A percentile compares a stretch with the other conserved stretches of the same genome.
Conservation (phyloP, 2,329 filamentous ascomycete species). For the Onygena corvina region DNA sequence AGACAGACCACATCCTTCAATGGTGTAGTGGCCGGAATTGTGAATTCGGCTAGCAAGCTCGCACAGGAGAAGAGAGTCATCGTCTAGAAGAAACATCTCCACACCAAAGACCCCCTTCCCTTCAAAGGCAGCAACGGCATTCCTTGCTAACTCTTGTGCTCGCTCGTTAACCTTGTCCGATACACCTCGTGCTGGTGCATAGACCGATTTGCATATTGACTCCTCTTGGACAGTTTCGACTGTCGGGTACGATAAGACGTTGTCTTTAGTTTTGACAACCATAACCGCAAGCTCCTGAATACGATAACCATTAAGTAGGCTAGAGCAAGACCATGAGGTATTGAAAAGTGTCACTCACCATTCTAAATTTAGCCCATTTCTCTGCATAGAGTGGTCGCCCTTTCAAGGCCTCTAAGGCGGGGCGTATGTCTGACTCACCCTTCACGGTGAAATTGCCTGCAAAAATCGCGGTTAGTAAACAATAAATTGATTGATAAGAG, state of each 20-base stretch:
- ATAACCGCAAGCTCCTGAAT: slow-evolving; percentile 71
- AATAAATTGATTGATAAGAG: not conserved
- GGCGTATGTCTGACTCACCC: slow-evolving; percentile 46
- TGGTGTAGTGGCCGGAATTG: slow-evolving; percentile 91
- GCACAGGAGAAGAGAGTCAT: slow-evolving; percentile 65
- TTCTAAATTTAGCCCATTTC: slow-evolving; percentile 72
- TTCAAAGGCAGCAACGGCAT: slow-evolving; percentile 66
- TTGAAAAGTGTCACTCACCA: slow-evolving; percentile 33
- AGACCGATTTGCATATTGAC: slow-evolving; percentile 87
- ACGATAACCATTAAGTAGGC: not conserved
- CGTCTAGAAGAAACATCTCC: slow-evolving; percentile 78
- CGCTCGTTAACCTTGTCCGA: slow-evolving; percentile 46
- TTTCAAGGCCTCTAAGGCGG: slow-evolving; percentile 58
- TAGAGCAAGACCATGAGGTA: slow-evolving; percentile 1
- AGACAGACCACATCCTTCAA: slow-evolving; percentile 78
- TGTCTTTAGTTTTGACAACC: slow-evolving; percentile 78
- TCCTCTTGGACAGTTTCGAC: slow-evolving; percentile 95
- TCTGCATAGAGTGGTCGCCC: slow-evolving; percentile 70
- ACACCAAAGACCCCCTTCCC: slow-evolving; percentile 93
- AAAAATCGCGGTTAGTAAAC: slow-evolving; percentile 9
- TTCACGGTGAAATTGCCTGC: slow-evolving; percentile 55
- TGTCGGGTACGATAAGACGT: slow-evolving; percentile 64
- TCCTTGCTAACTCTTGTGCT: slow-evolving; percentile 64
- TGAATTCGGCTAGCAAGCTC: slow-evolving; percentile 75
- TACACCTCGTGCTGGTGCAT: slow-evolving; percentile 66